Conservation (phyloP, 371 early-diverging fungal species). For the Mortierella sp. region DNA sequence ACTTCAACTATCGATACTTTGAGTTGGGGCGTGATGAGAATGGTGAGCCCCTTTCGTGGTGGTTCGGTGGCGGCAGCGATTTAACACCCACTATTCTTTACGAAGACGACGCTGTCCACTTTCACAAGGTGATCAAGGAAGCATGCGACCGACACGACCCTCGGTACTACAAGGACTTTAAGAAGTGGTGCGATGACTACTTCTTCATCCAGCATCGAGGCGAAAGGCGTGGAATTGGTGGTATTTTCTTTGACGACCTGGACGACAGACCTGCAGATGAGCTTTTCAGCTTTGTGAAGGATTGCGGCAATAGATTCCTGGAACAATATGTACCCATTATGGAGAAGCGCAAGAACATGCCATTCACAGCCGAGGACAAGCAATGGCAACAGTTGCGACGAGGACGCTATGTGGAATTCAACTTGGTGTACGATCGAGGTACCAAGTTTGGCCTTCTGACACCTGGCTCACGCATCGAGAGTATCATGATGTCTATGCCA, state of each 20-base stretch:
- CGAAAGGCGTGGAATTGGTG: conserved; percentile 88
- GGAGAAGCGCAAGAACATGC: conserved; percentile 71
- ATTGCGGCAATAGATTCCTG: conserved; percentile 78
- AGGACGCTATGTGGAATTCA: conserved; percentile 92
- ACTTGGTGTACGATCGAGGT: conserved; percentile 88
- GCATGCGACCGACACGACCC: conserved; percentile 82
- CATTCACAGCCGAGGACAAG: conserved; percentile 74
- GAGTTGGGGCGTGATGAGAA: conserved; percentile 76
- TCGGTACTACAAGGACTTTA: conserved; percentile 78
- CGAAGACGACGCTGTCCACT: conserved; percentile 83
- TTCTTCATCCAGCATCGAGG: conserved; percentile 81
- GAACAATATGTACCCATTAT: conserved; percentile 83
- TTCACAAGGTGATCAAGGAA: conserved; percentile 81
- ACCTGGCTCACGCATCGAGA: conserved; percentile 89
- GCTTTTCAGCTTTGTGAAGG: conserved; percentile 76
- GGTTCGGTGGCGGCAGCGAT: conserved; percentile 93
- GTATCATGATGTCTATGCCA: conserved; percentile 88
- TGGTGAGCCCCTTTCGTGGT: conserved; percentile 73
- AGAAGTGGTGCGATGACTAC: conserved; percentile 88
- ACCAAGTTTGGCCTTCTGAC: conserved; percentile 91
- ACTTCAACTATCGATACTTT: conserved; percentile 97
- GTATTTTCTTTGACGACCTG: conserved; percentile 90
- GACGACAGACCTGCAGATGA: conserved; percentile 72
- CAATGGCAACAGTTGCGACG: conserved; percentile 89
- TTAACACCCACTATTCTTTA: conserved; percentile 84